phyloP scores from a whole-genome alignment of 176 grass and related monocot species.

The Triticum timopheevii region DNA sequence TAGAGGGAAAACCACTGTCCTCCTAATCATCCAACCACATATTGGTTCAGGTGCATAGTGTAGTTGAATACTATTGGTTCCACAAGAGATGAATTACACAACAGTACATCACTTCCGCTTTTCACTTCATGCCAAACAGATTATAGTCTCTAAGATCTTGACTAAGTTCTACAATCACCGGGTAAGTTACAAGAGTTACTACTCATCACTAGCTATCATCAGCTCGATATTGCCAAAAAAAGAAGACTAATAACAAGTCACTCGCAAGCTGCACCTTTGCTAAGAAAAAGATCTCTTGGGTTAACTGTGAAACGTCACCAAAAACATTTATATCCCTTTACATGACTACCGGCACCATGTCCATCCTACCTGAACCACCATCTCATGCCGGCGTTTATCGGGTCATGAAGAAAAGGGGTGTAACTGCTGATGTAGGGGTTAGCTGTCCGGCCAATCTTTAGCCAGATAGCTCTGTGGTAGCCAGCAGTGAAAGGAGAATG shows the following conservation, averaged over 20 bases:
- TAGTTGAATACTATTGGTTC: not conserved
- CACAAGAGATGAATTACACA: not conserved
- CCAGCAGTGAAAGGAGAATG: slow-evolving; percentile 73
- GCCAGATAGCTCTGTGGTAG: slow-evolving; percentile 85
- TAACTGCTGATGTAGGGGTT: slow-evolving; percentile 72
- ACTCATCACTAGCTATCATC: slow-evolving; percentile 24
- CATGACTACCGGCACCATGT: slow-evolving; percentile 16
- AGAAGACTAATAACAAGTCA: not conserved
- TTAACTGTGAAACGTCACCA: slow-evolving; percentile 27
- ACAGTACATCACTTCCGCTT: not conserved
- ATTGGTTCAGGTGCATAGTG: not conserved
- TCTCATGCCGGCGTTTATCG: slow-evolving; percentile 77
- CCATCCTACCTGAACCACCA: slow-evolving; percentile 93
- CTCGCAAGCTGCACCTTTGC: slow-evolving; percentile 16
- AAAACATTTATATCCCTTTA: slow-evolving; percentile 28
- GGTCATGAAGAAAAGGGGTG: slow-evolving; percentile 71
- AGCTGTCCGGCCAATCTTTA: slow-evolving; percentile 66
- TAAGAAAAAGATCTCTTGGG: slow-evolving; percentile 10
- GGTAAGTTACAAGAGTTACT: slow-evolving; percentile 23
- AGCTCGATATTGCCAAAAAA: not conserved
- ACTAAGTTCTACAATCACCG: slow-evolving; percentile 16
- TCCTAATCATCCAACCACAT: too few relatives aligned
- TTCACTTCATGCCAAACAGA: not conserved
- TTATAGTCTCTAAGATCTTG: slow-evolving; percentile 3
- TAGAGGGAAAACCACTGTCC: too few relatives aligned